Evolutionary conservation across 2,329 filamentous ascomycete species (phyloP).

Genomic region (Dothiorella sarmentorum): DNA sequence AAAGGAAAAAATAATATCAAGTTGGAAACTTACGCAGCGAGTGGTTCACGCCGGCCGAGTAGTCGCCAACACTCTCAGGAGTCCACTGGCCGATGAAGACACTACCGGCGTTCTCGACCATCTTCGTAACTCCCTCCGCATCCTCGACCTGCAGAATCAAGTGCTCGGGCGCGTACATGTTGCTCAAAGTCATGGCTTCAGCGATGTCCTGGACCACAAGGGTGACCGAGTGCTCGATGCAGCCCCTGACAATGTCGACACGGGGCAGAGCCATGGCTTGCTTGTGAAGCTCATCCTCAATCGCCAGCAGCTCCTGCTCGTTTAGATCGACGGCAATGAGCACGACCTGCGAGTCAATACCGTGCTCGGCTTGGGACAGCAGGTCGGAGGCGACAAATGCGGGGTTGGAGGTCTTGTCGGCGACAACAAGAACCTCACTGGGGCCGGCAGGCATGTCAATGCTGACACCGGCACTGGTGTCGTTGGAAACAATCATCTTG

Average conservation of each 20-base stretch:
- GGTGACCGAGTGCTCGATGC: slow-evolving; percentile 89
- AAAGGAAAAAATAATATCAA: background rate
- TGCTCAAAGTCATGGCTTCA: slow-evolving; percentile 77
- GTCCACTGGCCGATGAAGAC: slow-evolving; percentile 97
- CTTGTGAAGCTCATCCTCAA: slow-evolving; percentile 85
- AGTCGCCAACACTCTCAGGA: slow-evolving; percentile 95
- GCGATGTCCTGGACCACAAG: slow-evolving; percentile 72
- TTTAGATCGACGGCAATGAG: slow-evolving; percentile 78
- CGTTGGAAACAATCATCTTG: slow-evolving; percentile 98
- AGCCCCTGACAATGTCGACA: slow-evolving; percentile 86
- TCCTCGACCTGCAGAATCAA: slow-evolving; percentile 85
- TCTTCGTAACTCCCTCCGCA: slow-evolving; percentile 68
- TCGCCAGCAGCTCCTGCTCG: slow-evolving; percentile 70
- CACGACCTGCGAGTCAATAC: slow-evolving; percentile 92
- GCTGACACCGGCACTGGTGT: slow-evolving; percentile 89
- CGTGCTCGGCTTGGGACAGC: slow-evolving; percentile 93
- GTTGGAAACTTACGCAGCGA: slow-evolving; percentile 70
- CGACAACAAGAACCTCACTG: slow-evolving; percentile 93
- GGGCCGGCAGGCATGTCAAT: slow-evolving; percentile 99
- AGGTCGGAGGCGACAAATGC: slow-evolving; percentile 95
- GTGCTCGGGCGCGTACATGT: slow-evolving; percentile 94
- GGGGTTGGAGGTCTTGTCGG: slow-evolving; percentile 82
- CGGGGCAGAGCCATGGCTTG: slow-evolving; percentile 85
- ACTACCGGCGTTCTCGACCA: slow-evolving; percentile 89
- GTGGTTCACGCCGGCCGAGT: slow-evolving; percentile 97